Percentiles rank a stretch among this genome's conserved stretches.
Evolutionary conservation across 1,284 basidiomycete genomes (phyloP).

Genomic region (Sphagnurus paluster): DNA sequence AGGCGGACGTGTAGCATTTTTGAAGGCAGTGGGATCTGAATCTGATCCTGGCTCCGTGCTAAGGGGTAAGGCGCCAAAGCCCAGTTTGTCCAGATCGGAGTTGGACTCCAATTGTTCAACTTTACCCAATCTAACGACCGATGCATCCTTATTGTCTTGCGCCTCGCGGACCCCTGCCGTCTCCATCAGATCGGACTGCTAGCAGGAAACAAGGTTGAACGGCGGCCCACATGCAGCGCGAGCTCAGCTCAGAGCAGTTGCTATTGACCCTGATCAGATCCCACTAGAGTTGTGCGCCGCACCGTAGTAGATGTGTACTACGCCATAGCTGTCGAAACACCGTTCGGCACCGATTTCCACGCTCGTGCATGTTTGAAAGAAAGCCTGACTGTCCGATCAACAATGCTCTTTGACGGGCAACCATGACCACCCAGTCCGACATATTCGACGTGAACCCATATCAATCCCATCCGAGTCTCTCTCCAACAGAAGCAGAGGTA

Average conservation of each 20-base stretch:
- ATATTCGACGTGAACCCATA: slow-evolving; percentile 68
- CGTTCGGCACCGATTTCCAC: too few species aligned
- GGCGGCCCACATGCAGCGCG: too few species aligned
- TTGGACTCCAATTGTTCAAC: slow-evolving; percentile 34
- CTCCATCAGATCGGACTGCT: slow-evolving; percentile 14
- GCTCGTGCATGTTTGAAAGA: not conserved
- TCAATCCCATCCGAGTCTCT: slow-evolving; percentile 61
- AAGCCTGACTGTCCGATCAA: not conserved
- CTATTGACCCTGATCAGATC: too few species aligned
- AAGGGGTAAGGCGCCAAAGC: slow-evolving; percentile 16
- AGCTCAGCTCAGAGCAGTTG: too few species aligned
- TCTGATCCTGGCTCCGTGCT: slow-evolving; percentile 22
- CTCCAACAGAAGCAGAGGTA: slow-evolving; percentile 64
- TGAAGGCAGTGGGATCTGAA: slow-evolving; percentile 15
- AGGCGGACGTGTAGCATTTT: slow-evolving; percentile 6
- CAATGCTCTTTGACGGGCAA: slow-evolving; percentile 5
- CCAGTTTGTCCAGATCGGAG: slow-evolving; percentile 18
- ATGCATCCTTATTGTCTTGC: slow-evolving; percentile 40
- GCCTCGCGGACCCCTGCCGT: slow-evolving; percentile 14
- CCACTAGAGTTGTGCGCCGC: not conserved
- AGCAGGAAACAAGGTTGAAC: not conserved
- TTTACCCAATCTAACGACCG: slow-evolving; percentile 29
- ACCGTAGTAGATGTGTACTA: not conserved
- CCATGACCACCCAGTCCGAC: slow-evolving; percentile 32
- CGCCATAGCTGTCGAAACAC: too few species aligned